phyloP scores from a whole-genome alignment of 1,284 basidiomycete genomes.

The Termitomyces sp. region DNA sequence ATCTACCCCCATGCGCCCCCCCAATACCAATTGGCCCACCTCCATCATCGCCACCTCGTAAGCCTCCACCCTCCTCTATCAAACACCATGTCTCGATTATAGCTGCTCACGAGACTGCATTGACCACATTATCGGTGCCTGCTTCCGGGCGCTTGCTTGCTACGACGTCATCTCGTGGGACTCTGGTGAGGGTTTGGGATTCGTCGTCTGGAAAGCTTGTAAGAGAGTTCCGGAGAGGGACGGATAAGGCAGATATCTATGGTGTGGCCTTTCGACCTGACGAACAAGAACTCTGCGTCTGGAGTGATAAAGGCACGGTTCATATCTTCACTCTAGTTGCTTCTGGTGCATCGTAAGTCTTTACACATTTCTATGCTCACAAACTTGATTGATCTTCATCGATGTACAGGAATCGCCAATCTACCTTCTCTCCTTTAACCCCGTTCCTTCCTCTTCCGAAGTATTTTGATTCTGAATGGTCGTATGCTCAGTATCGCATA shows the following conservation, averaged over 20 bases:
- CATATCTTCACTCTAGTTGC: constrained; percentile 79
- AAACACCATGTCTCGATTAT: constrained; percentile 79
- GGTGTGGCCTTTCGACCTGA: constrained; percentile 78
- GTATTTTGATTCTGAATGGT: constrained; percentile 92
- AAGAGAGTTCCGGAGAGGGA: constrained; percentile 80
- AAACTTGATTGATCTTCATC: constrained; percentile 7
- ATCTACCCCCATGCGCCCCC: constrained; percentile 74
- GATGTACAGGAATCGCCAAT: constrained; percentile 65
- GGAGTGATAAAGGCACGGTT: constrained; percentile 96
- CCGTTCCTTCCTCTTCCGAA: constrained; percentile 82
- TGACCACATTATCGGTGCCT: constrained; percentile 76
- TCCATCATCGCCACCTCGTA: constrained; percentile 39
- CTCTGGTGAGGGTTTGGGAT: constrained; percentile 89
- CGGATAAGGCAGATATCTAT: constrained; percentile 90
- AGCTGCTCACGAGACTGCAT: constrained; percentile 76
- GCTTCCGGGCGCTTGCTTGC: constrained; percentile 78
- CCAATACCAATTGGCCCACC: constrained; percentile 48
- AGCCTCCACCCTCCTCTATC: constrained; percentile 47
- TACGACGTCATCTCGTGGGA: constrained; percentile 83
- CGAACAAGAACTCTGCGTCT: constrained; percentile 78
- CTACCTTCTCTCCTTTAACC: constrained; percentile 69
- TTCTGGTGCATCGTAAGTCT: constrained; percentile 58
- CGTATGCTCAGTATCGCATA: constrained; percentile 88
- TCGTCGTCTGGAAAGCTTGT: constrained; percentile 69
- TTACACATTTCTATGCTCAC: constrained; percentile 10